A percentile compares a stretch with the other conserved stretches of the same genome.
phyloP scores from a whole-genome alignment of 2,329 filamentous ascomycete species.

The Colletotrichum musae region DNA sequence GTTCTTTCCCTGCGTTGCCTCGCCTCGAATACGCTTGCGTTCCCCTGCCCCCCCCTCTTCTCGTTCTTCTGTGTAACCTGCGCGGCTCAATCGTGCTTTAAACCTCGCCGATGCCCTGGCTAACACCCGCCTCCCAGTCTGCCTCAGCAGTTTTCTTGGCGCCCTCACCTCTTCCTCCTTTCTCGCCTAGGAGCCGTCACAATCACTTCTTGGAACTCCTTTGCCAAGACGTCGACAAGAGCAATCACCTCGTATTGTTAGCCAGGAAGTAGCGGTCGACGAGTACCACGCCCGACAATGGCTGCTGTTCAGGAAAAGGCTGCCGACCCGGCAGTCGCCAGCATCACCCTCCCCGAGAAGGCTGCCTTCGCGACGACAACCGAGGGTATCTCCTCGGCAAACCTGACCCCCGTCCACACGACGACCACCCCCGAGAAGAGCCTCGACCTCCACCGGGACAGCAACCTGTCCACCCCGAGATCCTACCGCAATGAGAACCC shows the following conservation, averaged over 20 bases:
- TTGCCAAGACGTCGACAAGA: neutral
- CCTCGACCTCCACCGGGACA: conserved; percentile 50
- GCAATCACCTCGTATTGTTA: conserved; percentile 18
- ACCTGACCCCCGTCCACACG: conserved; percentile 36
- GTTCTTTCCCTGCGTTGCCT: conserved; percentile 16
- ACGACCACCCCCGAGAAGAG: conserved; percentile 43
- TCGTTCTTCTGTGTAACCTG: conserved; percentile 17
- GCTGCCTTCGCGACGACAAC: conserved; percentile 29
- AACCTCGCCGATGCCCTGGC: conserved; percentile 29
- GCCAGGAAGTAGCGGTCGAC: neutral
- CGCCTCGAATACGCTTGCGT: neutral
- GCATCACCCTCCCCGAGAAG: conserved; percentile 36
- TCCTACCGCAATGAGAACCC: conserved; percentile 62
- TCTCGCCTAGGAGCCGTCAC: neutral
- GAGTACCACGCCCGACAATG: conserved; percentile 5
- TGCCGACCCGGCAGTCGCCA: conserved; percentile 18
- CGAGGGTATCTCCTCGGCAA: conserved; percentile 20
- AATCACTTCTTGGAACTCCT: conserved; percentile 7
- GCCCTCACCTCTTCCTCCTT: conserved; percentile 9
- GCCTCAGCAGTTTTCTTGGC: conserved; percentile 28
- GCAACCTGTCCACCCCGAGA: conserved; percentile 60
- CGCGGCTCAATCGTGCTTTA: conserved; percentile 18
- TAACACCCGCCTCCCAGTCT: conserved; percentile 28
- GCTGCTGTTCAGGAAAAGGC: conserved; percentile 33
- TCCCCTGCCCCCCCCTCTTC: neutral